Evolutionary conservation across 1,139 yeast genomes (phyloP), one percentile per base, ranked within the genome.

Genomic region (Suhomyces bribrorum): DNA sequence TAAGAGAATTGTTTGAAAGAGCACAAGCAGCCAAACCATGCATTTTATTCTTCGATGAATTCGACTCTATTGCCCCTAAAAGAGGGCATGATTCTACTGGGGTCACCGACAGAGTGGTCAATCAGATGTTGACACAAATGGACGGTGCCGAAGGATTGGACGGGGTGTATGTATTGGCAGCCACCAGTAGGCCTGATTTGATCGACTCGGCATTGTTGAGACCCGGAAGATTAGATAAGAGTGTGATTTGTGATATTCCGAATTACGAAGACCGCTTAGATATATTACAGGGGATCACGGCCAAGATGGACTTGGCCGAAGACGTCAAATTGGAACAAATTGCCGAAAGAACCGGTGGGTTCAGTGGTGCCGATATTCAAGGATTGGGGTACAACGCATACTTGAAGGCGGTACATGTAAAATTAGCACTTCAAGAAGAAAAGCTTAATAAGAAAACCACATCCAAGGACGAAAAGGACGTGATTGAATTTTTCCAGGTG

Each of bases 61-160:
- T 92, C 60, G 98, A 92, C 52, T 88, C 97, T 0, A 88, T 92
- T 55, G 97, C 97, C 0, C 97, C 98, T 1, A 90, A 90, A 61
- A 82, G 98, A 71, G 98, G 98, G 1, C 97, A 90, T 56, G 98
- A 92, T 56, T 86, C 96, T 2, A 90, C 98, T 0, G 98, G 97
- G 44, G 98, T 92, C 5, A 92, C 98, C 1, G 98, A 92, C 59
- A 77, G 98, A 54, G 97, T 92, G 29, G 98, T 92, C 28, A 94
- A 94, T 62, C 98, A 92, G 59, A 79, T 92, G 82, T 77, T 92
- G 54, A 92, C 98, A 0, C 97, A 94, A 59, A 89, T 92, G 96
- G 99, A 92, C 63, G 99, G 99, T 66, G 97, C 97, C 1, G 98
- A 92, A 61, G 97, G 97, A 0, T 69, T 90, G 26, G 97, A 90